Base-by-base conservation (phyloP, 768 basidiomycete species). In the Ramaria rubella region DNA sequence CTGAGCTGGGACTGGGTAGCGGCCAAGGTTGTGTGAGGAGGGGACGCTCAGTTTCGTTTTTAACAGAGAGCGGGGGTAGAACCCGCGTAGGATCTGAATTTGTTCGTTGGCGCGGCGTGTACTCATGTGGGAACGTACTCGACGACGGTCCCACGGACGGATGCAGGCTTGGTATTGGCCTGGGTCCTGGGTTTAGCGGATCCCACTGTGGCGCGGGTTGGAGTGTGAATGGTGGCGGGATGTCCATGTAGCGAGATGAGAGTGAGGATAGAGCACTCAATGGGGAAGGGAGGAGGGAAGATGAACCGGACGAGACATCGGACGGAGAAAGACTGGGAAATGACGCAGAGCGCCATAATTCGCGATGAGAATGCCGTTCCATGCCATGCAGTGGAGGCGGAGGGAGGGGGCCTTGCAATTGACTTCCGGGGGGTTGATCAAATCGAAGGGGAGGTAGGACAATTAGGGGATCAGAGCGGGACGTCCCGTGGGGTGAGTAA, bases 191-290 rank as follows among this genome's bases (percentile, higher is more conserved):
- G 17, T 46, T 7, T 46, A 24, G 2, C 71, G 67, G 40, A 69
- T 83, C 80, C 85, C 86, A 87, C 51, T 81, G 83, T 1, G 85
- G 85, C 52, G 70, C 72, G 2, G 86, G 86, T 64, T 87, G 82
- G 3, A 88, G 70, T 9, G 82, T 79, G 63, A 81, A 86, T 2
- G 86, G 86, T 15, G 85, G 76, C 0, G 77, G 71, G 36, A 78
- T 66, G 15, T 29, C 36, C n/a, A n/a, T 11, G 36, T 38, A n/a
- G 36, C 36, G 36, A 38, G 36, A 48, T 11, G 55, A 56, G 11
- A 34, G 8, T 5, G 54, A 30, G 7, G 52, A 24, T n/a, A 19
- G 14, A 45, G 52, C 19, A 12, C n/a, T n/a, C n/a, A 26, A 44
- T 43, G 55, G 42, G 15, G 43, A 45, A 4, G 43, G 55, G 11